Evolutionary conservation across 768 basidiomycete genomes (phyloP), one percentile per base, ranked within the genome.

Genomic region (Terana coerulea): DNA sequence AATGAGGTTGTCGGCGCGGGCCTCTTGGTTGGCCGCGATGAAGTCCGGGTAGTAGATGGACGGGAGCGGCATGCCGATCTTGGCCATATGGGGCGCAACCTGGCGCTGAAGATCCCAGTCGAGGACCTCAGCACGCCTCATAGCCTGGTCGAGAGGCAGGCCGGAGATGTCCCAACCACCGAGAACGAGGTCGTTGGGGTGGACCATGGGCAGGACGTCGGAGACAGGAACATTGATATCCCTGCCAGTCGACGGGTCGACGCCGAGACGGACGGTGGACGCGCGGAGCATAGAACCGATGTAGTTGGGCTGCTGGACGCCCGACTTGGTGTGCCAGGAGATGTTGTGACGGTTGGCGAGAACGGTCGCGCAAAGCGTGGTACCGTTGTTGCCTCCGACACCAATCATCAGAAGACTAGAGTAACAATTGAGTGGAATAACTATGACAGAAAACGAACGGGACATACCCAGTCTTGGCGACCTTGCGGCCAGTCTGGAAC

Each of bases 131-230:
- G 95, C 88, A 57, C 95, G 91, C 56, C 78, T 74, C 94, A 98
- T 97, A 12, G 97, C 93, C 70, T 86, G 78, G 70, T 98, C 94
- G 73, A 99, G 80, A 35, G 83, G 68, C 33, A 83, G 36, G 36
- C 85, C 80, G 36, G 94, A 97, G 64, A 99, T 98, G 64, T 99
- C 97, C 97, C 95, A 99, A 17, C 97, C 95, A 43, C 97, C 92
- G 56, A 98, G 81, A 59, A 97, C 91, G 63, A 98, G 86, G 71
- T 98, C 97, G 64, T 97, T 95, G 44, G 95, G 95, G 72, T 98
- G 94, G 42, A 95, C 93, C 91, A 95, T 97, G 42, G 95, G 95
- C 36, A 97, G 79, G 55, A 98, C 82, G 62, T 95, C 94, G 9
- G 86, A 89, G 63, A 98, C 73, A 15, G 97, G 97, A 55, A 95